Conservation (phyloP, 148 eudicot genomes). For the Dysphania ambrosioides region DNA sequence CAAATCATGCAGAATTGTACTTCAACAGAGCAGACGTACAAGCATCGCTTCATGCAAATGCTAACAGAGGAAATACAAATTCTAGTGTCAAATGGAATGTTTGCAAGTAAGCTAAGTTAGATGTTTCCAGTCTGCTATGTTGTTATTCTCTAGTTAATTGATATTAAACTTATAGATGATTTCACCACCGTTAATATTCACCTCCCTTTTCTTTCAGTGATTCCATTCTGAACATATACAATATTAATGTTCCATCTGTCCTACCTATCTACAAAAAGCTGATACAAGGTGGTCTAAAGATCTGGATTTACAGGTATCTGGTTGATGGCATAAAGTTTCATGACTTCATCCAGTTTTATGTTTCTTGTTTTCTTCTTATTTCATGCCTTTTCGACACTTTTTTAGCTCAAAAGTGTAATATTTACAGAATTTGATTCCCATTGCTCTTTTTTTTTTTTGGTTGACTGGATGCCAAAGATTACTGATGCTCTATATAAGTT, state of each 20-base stretch:
- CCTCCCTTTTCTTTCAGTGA: slow-evolving; percentile 29
- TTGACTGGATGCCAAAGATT: too few relatives aligned
- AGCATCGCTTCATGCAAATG: slow-evolving; percentile 45
- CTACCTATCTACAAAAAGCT: slow-evolving; percentile 57
- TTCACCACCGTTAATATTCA: not conserved
- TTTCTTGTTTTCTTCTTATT: not conserved
- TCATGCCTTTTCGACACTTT: too few relatives aligned
- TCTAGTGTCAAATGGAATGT: slow-evolving; percentile 36
- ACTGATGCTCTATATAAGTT: too few relatives aligned
- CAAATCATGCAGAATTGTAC: slow-evolving; percentile 36
- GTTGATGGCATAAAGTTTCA: slow-evolving; percentile 1
- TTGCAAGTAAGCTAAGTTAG: slow-evolving; percentile 47
- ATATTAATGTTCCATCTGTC: slow-evolving; percentile 35
- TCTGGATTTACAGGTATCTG: slow-evolving; percentile 65
- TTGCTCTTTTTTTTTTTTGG: too few relatives aligned
- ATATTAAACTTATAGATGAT: too few relatives aligned
- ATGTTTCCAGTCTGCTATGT: too few relatives aligned
- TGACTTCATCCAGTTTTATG: too few relatives aligned
- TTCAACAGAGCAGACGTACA: slow-evolving; percentile 60
- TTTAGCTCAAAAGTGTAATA: too few relatives aligned
- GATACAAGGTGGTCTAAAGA: slow-evolving; percentile 56
- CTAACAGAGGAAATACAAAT: slow-evolving; percentile 23
- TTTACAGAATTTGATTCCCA: too few relatives aligned
- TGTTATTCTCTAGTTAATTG: too few relatives aligned
- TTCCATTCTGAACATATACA: slow-evolving; percentile 33